Conservation (phyloP, 1,284 basidiomycete species). For the Fomitopsis schrenkii region DNA sequence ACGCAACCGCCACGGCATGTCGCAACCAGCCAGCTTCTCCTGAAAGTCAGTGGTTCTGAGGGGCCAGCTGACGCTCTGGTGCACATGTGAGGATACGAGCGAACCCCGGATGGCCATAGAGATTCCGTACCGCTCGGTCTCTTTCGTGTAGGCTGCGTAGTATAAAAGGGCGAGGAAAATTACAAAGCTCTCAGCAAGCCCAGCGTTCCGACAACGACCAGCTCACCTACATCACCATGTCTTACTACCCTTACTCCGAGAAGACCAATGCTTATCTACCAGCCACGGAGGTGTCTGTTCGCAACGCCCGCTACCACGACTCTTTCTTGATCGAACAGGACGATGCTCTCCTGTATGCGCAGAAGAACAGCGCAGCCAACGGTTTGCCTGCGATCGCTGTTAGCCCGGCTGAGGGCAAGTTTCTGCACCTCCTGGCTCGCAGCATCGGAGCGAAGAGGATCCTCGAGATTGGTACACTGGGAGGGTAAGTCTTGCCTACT, state of each 20-base stretch:
- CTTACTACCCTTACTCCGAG: not conserved
- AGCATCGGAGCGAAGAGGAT: slow-evolving; percentile 48
- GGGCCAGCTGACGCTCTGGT: not conserved
- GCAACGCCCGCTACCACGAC: slow-evolving; percentile 42
- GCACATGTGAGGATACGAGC: not conserved
- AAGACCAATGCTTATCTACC: not conserved
- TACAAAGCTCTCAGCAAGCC: not conserved
- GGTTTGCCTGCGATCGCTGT: slow-evolving; percentile 53
- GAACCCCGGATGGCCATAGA: not conserved
- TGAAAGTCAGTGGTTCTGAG: not conserved
- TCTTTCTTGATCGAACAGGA: slow-evolving; percentile 46
- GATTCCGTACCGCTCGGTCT: not conserved
- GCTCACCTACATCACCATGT: not conserved
- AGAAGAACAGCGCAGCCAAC: slow-evolving; percentile 38
- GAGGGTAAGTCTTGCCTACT: slow-evolving; percentile 38
- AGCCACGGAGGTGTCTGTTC: not conserved
- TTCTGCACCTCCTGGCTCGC: slow-evolving; percentile 45
- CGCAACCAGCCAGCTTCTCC: not conserved
- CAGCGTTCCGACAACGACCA: not conserved
- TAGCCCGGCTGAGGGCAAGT: slow-evolving; percentile 52
- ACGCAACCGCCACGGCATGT: not conserved
- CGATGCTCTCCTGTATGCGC: slow-evolving; percentile 38
- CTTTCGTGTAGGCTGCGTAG: not conserved
- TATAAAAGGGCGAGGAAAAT: not conserved
- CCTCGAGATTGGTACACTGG: slow-evolving; percentile 60